Evolutionary conservation across 129 eudicot species (phyloP), one percentile per base, ranked within the genome.

Genomic region (Saussurea involucrata): DNA sequence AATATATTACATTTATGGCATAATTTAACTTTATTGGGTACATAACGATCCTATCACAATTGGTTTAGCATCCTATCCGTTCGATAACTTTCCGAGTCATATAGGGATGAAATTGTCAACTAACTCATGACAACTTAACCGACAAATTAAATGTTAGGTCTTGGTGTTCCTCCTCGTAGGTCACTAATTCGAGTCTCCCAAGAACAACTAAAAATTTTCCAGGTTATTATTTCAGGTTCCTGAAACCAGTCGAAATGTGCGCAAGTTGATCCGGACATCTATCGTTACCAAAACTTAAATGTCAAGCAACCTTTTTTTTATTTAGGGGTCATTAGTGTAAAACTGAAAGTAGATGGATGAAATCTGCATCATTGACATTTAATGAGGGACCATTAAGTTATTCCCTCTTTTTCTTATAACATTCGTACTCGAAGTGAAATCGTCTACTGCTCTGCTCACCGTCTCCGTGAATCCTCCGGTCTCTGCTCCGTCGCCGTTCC

Each of bases 311-410:
- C 60, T 44, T 53, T 17, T 53, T 44, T 53, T 17, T 53, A n/a
- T 53, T 5, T 53, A 53, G 60, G 60, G 22, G 9, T 4, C 8
- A 5, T 4, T 53, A 53, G 8, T 53, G 9, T 17, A 53, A 53
- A 53, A 53, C 24, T 5, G 0, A 53, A 53, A 53, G 9, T n/a
- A 53, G 8, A 17, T 53, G 61, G 61, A 53, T n/a, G 9, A 53
- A 53, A 53, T 53, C 61, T 31, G 28, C 22, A 28, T 49, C n/a
- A 72, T 72, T 10, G 40, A 72, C 24, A 49, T 0, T 44, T 25
- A 27, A 11, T 33, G 20, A 72, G 31, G 76, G 76, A 33, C 76
- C 7, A 72, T 72, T 53, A 28, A 22, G 67, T 10, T 42, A 72
- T 72, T 72, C 29, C 22, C 31, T n/a, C 4, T 29, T 29, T 29